Evolutionary conservation across 2,329 filamentous ascomycete species (phyloP).

Genomic region (Phaeomoniella chlamydospora): DNA sequence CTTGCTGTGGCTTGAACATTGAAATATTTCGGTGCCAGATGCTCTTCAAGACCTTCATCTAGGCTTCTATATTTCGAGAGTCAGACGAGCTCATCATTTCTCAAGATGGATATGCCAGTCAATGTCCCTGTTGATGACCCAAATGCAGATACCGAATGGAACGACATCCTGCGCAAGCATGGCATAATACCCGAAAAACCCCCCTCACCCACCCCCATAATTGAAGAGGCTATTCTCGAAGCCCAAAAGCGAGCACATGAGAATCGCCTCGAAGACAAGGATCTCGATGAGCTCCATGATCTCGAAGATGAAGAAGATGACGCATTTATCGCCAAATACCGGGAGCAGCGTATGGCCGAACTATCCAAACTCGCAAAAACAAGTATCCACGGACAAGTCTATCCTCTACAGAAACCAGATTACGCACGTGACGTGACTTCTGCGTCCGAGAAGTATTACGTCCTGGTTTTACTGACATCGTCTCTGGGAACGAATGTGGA

Average conservation of each 20-base stretch:
- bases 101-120: slow-evolving; percentile 40
- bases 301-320: slow-evolving; percentile 95
- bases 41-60: slow-evolving; percentile 1
- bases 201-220: slow-evolving; percentile 85
- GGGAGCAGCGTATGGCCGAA: slow-evolving; percentile 71
- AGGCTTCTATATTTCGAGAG: slow-evolving; percentile 14
- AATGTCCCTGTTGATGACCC: slow-evolving; percentile 86
- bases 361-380: slow-evolving; percentile 60
- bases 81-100: too few species aligned
- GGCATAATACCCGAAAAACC: slow-evolving; percentile 96
- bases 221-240: slow-evolving; percentile 83
- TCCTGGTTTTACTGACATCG: slow-evolving; percentile 70
- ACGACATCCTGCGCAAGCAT: slow-evolving; percentile 94
- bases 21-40: slow-evolving; percentile 1
- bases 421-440: slow-evolving; percentile 87
- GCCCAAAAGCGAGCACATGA: slow-evolving; percentile 75
- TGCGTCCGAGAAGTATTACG: slow-evolving; percentile 54
- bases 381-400: slow-evolving; percentile 76
- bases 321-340: slow-evolving; percentile 73
- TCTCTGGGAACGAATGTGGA: slow-evolving; percentile 68
- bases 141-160: slow-evolving; percentile 98
- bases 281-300: slow-evolving; percentile 82
- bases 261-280: slow-evolving; percentile 85
- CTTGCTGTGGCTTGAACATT: slow-evolving; percentile 4
- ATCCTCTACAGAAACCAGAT: slow-evolving; percentile 86